Evolutionary conservation across 148 eudicot genomes (phyloP).

Genomic region (Vaccinium corymbosum): DNA sequence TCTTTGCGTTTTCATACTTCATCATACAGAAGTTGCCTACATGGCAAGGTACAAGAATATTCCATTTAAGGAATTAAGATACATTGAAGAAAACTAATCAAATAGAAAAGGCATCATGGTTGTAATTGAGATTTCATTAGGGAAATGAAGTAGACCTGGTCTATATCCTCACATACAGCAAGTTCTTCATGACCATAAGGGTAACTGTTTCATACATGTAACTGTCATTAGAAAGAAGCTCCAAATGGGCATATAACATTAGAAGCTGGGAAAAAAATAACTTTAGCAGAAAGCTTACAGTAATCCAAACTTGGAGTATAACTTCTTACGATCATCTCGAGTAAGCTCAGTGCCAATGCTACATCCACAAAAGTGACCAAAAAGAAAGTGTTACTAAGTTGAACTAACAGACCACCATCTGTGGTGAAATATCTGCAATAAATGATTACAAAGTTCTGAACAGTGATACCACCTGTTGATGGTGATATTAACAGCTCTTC

Average conservation of each 20-base stretch:
- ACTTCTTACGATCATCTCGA: slow-evolving; percentile 88
- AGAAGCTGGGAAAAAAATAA: background rate
- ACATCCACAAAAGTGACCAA: slow-evolving; percentile 20
- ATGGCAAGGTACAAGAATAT: background rate
- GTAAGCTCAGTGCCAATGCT: slow-evolving; percentile 99
- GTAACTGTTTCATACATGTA: slow-evolving; percentile 39
- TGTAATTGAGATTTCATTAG: background rate
- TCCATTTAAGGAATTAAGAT: background rate
- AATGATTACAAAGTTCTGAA: background rate
- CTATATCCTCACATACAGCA: slow-evolving; percentile 89
- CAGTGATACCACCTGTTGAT: slow-evolving; percentile 64
- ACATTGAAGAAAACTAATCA: background rate
- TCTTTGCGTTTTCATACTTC: background rate
- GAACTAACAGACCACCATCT: background rate
- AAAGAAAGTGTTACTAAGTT: background rate
- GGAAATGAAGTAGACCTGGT: slow-evolving; percentile 51
- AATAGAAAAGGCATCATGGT: background rate
- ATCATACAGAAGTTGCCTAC: background rate
- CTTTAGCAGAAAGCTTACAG: slow-evolving; percentile 49
- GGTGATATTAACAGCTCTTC: slow-evolving; percentile 96
- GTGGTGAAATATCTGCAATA: background rate
- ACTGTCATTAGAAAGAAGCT: slow-evolving; percentile 12
- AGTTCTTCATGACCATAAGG: slow-evolving; percentile 99
- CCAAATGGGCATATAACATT: slow-evolving; percentile 12
- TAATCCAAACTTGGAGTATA: slow-evolving; percentile 86